A percentile compares a stretch with the other conserved stretches of the same genome.
phyloP scores from a whole-genome alignment of 2,329 filamentous ascomycete genomes.

The Xylaria sp. region DNA sequence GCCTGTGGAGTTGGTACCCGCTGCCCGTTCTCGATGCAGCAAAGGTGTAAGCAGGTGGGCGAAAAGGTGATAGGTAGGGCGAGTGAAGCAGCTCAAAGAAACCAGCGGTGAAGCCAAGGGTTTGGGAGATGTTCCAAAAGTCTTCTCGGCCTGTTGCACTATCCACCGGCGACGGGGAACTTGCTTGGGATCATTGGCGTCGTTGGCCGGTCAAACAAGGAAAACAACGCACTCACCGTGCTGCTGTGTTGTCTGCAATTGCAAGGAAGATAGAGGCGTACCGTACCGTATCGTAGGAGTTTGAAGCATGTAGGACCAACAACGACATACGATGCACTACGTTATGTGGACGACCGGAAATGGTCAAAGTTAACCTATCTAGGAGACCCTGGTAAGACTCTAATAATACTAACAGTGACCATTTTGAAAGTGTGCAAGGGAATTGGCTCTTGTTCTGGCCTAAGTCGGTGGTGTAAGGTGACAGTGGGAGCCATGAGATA shows the following conservation, averaged over 20 bases:
- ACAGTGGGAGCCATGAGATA: slow-evolving; percentile 18
- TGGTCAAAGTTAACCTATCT: slow-evolving; percentile 7
- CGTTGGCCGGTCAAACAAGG: slow-evolving; percentile 35
- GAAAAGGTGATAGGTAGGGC: slow-evolving; percentile 10
- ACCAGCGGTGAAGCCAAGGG: slow-evolving; percentile 39
- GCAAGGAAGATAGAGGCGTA: not conserved
- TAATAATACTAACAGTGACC: slow-evolving; percentile 10
- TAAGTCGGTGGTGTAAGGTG: slow-evolving; percentile 6
- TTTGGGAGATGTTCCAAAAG: slow-evolving; percentile 24
- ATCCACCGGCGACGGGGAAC: slow-evolving; percentile 1
- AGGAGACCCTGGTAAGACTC: slow-evolving; percentile 13
- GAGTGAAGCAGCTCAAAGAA: slow-evolving; percentile 34
- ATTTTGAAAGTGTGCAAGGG: not conserved
- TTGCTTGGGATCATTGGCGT: slow-evolving; percentile 28
- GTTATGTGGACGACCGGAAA: slow-evolving; percentile 6
- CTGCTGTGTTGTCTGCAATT: slow-evolving; percentile 15
- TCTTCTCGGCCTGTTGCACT: slow-evolving; percentile 19
- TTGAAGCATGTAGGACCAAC: slow-evolving; percentile 12
- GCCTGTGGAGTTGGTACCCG: slow-evolving; percentile 32
- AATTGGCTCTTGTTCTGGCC: not conserved
- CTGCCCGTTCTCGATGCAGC: slow-evolving; percentile 31
- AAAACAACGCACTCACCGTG: slow-evolving; percentile 32
- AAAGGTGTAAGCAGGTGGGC: slow-evolving; percentile 31
- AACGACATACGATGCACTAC: not conserved
- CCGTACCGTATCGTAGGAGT: not conserved